Percentiles rank a stretch among this genome's conserved stretches.
Conservation (phyloP, 805 yeast species). For the Wickerhamomyces canadensis region DNA sequence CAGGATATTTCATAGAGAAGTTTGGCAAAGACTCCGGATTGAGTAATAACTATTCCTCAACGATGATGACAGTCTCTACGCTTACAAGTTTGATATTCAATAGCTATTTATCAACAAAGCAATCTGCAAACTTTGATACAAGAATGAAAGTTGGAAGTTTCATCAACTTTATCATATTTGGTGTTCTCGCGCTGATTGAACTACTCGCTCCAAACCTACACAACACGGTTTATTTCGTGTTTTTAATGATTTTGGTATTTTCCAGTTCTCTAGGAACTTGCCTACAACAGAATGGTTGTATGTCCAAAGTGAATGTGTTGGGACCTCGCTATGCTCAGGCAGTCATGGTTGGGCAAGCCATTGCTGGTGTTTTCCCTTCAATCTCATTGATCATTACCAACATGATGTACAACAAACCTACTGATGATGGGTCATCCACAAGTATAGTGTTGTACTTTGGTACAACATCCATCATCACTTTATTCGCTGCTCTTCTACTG, state of each 20-base stretch:
- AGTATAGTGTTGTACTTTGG: constrained; percentile 38
- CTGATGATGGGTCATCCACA: constrained; percentile 12
- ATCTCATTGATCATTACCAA: constrained; percentile 56
- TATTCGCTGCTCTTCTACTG: constrained; percentile 39
- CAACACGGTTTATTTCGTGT: constrained; percentile 30
- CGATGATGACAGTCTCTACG: constrained; percentile 87
- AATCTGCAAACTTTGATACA: constrained; percentile 48
- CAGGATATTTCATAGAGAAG: constrained; percentile 62
- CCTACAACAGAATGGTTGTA: constrained; percentile 80
- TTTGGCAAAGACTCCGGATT: constrained; percentile 46
- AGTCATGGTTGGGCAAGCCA: constrained; percentile 90
- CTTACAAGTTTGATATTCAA: constrained; percentile 56
- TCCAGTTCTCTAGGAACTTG: constrained; percentile 72
- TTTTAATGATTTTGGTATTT: constrained; percentile 59
- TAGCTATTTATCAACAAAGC: constrained; percentile 58
- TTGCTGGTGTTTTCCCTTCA: constrained; percentile 91
- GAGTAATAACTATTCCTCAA: constrained; percentile 61
- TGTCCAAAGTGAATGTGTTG: constrained; percentile 77
- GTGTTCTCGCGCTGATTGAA: constrained; percentile 20
- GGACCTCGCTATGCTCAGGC: constrained; percentile 82
- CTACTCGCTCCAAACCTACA: constrained; percentile 16
- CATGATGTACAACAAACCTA: constrained; percentile 24
- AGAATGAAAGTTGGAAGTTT: constrained; percentile 59
- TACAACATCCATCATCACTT: constrained; percentile 44
- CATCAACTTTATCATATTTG: constrained; percentile 54